Conservation (phyloP, 1,284 basidiomycete species). For the Kalmanozyma brasiliensis region DNA sequence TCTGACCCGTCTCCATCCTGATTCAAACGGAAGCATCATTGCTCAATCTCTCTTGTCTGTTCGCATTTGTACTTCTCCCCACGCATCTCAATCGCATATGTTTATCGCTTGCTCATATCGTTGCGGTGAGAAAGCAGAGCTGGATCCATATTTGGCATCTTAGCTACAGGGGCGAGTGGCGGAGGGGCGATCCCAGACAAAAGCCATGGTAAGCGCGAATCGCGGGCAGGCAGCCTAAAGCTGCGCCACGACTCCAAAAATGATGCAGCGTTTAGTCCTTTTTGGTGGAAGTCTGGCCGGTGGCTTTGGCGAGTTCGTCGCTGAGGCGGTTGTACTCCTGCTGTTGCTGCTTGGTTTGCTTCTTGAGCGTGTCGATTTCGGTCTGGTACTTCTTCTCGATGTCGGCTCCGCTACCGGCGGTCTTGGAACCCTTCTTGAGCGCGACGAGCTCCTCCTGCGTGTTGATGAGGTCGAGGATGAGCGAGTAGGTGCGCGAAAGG, state of each 20-base stretch:
- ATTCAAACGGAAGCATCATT: too few species aligned
- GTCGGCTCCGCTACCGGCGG: slow-evolving; percentile 23
- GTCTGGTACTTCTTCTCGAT: slow-evolving; percentile 63
- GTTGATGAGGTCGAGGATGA: slow-evolving; percentile 88
- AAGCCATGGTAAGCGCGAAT: too few species aligned
- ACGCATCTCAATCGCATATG: too few species aligned
- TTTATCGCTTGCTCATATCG: too few species aligned
- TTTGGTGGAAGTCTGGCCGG: slow-evolving; percentile 57
- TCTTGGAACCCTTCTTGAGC: slow-evolving; percentile 75
- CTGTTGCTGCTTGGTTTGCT: slow-evolving; percentile 66
- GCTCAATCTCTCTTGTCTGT: too few species aligned
- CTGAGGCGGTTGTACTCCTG: slow-evolving; percentile 65
- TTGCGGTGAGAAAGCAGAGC: too few species aligned
- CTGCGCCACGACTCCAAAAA: too few species aligned
- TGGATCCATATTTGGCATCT: too few species aligned
- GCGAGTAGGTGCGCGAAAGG: slow-evolving; percentile 89
- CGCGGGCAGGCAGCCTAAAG: too few species aligned
- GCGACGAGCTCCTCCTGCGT: slow-evolving; percentile 86
- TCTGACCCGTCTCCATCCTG: background rate
- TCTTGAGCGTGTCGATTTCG: slow-evolving; percentile 63
- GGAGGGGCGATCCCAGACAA: too few species aligned
- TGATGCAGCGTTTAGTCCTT: slow-evolving; percentile 48
- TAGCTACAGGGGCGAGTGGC: too few species aligned
- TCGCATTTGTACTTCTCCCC: too few species aligned
- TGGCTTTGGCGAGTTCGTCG: slow-evolving; percentile 61